phyloP scores from a whole-genome alignment of 805 yeast genomes.

The Kazachstania bromeliacearum region DNA sequence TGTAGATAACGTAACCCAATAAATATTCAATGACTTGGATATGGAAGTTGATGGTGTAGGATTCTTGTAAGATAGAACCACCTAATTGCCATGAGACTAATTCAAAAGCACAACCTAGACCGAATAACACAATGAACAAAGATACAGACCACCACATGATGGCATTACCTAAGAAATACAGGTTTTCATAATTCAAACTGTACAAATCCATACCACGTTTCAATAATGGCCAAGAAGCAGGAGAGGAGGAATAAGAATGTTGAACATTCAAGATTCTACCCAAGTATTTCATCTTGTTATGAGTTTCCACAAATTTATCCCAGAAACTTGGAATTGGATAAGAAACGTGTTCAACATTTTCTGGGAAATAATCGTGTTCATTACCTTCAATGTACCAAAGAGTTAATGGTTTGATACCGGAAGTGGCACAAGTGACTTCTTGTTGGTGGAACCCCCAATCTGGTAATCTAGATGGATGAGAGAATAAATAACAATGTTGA shows the following conservation, averaged over 20 bases:
- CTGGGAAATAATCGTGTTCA: constrained; percentile 38
- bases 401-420: constrained; percentile 52
- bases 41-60: constrained; percentile 54
- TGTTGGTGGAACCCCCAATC: constrained; percentile 78
- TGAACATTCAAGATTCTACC: constrained; percentile 57
- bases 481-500: constrained; percentile 69
- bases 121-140: constrained; percentile 40
- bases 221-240: constrained; percentile 66
- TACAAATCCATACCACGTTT: constrained; percentile 76
- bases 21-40: constrained; percentile 51
- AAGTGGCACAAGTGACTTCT: constrained; percentile 73
- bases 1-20: constrained; percentile 68
- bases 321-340: constrained; percentile 47
- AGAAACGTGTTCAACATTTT: constrained; percentile 39
- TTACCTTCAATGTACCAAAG: constrained; percentile 72
- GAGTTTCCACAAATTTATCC: constrained; percentile 55
- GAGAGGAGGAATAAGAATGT: constrained; percentile 63
- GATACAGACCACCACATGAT: constrained; percentile 69
- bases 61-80: constrained; percentile 38
- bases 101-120: constrained; percentile 34
- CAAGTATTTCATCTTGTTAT: constrained; percentile 64
- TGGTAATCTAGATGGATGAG: constrained; percentile 64
- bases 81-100: constrained; percentile 60
- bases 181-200: constrained; percentile 42
- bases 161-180: constrained; percentile 71